These are phyloP conservation scores for Gypsophila paniculata DNA, from an alignment of 179 eudicot genomes.

Conservation along the genomic window DNA sequence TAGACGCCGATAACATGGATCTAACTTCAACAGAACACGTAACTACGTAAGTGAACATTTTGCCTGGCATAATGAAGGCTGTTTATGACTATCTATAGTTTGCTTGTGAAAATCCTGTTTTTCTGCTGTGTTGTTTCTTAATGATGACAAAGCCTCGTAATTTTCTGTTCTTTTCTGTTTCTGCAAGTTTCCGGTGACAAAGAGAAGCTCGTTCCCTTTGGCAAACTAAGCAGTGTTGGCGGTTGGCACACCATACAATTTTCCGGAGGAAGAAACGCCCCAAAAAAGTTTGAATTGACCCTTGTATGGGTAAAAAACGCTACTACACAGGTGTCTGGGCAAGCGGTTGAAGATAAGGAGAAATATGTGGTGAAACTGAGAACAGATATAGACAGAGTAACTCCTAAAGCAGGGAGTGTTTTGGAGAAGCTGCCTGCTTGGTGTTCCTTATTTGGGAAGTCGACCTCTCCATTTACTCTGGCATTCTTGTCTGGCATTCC, in stretches of 20 bases:
- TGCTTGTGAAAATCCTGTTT: not conserved
- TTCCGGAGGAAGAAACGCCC: constrained; percentile 82
- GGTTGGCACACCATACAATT: constrained; percentile 89
- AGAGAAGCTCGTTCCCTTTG: constrained; percentile 56
- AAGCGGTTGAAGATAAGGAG: constrained; percentile 14
- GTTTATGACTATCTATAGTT: not conserved
- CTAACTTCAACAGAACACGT: too few species aligned
- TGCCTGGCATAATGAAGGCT: not conserved
- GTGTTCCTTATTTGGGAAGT: constrained; percentile 88
- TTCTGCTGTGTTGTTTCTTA: not conserved
- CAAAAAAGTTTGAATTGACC: constrained; percentile 58
- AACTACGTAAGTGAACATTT: too few species aligned
- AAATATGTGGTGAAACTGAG: constrained; percentile 56
- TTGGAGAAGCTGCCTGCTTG: constrained; percentile 75
- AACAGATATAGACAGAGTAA: constrained; percentile 67
- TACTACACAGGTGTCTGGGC: constrained; percentile 24
- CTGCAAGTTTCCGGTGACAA: constrained; percentile 37
- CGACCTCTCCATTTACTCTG: constrained; percentile 72
- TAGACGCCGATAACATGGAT: too few species aligned
- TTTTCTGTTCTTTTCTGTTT: not conserved
- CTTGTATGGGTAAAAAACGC: constrained; percentile 51
- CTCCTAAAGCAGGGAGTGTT: constrained; percentile 52
- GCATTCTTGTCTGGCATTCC: constrained; percentile 68
- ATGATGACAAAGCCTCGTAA: not conserved
- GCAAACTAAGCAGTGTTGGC: constrained; percentile 43